These are phyloP conservation scores for Ploettnerulaceae sp. DNA, from an alignment of 2,329 filamentous ascomycete genomes.

Conservation along the genomic window DNA sequence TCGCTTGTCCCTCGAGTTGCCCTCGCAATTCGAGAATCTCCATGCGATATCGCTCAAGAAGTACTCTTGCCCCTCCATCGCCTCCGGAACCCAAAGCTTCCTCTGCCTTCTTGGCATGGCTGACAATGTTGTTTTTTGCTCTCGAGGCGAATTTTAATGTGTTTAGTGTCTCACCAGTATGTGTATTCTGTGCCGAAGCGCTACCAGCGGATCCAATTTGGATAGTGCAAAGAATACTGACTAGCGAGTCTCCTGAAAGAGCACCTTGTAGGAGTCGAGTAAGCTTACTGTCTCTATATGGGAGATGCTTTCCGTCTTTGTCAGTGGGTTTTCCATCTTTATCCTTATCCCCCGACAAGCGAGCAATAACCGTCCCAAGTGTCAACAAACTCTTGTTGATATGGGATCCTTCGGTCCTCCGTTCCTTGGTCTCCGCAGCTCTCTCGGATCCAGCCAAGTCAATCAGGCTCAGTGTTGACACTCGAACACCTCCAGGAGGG, in stretches of 20 bases:
- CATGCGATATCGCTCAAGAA: conserved; percentile 88
- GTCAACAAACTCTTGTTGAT: conserved; percentile 98
- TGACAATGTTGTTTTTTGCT: conserved; percentile 97
- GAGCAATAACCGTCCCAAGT: conserved; percentile 88
- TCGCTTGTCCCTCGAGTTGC: conserved; percentile 80
- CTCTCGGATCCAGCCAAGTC: conserved; percentile 95
- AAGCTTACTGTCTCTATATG: conserved; percentile 96
- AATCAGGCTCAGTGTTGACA: conserved; percentile 91
- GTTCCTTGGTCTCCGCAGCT: conserved; percentile 91
- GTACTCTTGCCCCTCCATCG: conserved; percentile 80
- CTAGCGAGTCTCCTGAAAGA: conserved; percentile 85
- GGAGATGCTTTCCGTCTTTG: conserved; percentile 86
- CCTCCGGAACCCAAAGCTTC: conserved; percentile 75
- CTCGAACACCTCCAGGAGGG: conserved; percentile 81
- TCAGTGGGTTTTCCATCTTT: conserved; percentile 68
- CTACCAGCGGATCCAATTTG: conserved; percentile 77
- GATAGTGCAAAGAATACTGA: conserved; percentile 96
- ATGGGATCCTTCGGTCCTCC: conserved; percentile 89
- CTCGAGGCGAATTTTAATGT: conserved; percentile 95
- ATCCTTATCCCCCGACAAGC: conserved; percentile 84
- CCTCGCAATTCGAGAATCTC: conserved; percentile 79
- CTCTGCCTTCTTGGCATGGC: conserved; percentile 90
- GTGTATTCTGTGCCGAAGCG: conserved; percentile 63
- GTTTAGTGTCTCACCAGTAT: conserved; percentile 86
- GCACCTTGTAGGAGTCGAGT: conserved; percentile 89